These are phyloP conservation scores for Acer negundo DNA, from an alignment of 345 rosid species.

Conservation along the genomic window DNA sequence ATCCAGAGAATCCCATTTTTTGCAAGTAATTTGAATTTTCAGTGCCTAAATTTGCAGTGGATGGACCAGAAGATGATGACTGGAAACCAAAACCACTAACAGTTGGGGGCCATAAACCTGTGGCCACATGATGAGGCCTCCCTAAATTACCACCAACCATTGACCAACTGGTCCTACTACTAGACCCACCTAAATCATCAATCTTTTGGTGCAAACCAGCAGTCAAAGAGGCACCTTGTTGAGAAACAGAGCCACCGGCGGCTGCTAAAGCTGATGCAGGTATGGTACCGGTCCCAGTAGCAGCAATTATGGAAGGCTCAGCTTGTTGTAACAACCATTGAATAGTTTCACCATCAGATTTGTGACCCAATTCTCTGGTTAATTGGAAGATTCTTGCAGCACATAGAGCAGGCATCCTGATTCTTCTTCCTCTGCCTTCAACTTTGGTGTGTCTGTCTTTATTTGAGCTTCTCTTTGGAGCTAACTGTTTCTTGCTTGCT, in stretches of 20 bases:
- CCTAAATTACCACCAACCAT: conserved; percentile 61
- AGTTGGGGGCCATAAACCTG: conserved; percentile 73
- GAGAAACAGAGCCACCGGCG: conserved; percentile 64
- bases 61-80: conserved; percentile 48
- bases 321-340: conserved; percentile 97
- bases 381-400: conserved; percentile 96
- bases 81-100: conserved; percentile 69
- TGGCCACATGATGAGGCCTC: conserved; percentile 60
- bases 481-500: conserved; percentile 53
- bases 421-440: conserved; percentile 92
- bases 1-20: conserved; percentile 74
- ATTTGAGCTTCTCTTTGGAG: conserved; percentile 88
- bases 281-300: conserved; percentile 92
- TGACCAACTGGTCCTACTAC: conserved; percentile 67
- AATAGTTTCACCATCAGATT: conserved; percentile 96
- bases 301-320: conserved; percentile 88
- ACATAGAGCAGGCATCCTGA: conserved; percentile 98
- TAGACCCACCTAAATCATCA: conserved; percentile 62
- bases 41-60: conserved; percentile 49
- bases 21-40: conserved; percentile 55
- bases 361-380: conserved; percentile 96
- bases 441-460: conserved; percentile 96
- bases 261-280: conserved; percentile 90
- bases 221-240: conserved; percentile 57
- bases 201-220: conserved; percentile 75